A percentile compares a stretch with the other conserved stretches of the same genome.
phyloP scores from a whole-genome alignment of 192 early-diverging fungal genomes.

The Podila verticillata region DNA sequence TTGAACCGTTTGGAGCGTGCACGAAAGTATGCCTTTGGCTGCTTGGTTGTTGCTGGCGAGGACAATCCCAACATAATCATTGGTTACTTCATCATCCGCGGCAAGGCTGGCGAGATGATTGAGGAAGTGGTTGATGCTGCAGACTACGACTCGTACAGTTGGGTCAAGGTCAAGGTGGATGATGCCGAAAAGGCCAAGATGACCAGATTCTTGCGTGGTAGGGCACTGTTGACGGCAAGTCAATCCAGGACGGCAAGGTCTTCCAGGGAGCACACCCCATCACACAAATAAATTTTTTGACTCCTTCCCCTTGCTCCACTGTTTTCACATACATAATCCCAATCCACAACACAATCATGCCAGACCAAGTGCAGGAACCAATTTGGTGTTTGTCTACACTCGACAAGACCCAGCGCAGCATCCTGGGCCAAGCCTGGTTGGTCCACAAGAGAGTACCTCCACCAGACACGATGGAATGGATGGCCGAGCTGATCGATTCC shows the following conservation, averaged over 20 bases:
- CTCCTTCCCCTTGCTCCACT: no score
- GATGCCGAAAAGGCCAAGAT: constrained; percentile 54
- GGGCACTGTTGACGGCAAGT: constrained; percentile 70
- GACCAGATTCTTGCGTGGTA: constrained; percentile 71
- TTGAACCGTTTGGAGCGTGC: constrained; percentile 85
- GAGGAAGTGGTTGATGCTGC: constrained; percentile 64
- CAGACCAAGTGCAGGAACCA: background rate
- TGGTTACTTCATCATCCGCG: constrained; percentile 92
- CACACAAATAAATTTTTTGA: no score
- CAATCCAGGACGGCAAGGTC: constrained; percentile 82
- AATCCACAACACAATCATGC: background rate
- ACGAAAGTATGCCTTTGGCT: constrained; percentile 92
- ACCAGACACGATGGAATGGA: background rate
- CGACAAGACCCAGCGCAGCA: background rate
- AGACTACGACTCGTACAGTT: constrained; percentile 86
- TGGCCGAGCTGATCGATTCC: background rate
- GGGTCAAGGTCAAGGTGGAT: constrained; percentile 71
- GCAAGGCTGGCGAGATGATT: constrained; percentile 23
- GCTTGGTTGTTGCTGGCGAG: constrained; percentile 76
- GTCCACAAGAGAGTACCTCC: background rate
- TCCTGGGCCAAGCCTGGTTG: background rate
- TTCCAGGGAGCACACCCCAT: constrained; percentile 58
- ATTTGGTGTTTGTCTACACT: background rate
- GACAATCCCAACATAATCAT: constrained; percentile 85
- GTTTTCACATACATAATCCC: no score